A percentile compares a stretch with the other conserved stretches of the same genome.
phyloP scores from a whole-genome alignment of 192 early-diverging fungal genomes.

The Coemansia sp. region DNA sequence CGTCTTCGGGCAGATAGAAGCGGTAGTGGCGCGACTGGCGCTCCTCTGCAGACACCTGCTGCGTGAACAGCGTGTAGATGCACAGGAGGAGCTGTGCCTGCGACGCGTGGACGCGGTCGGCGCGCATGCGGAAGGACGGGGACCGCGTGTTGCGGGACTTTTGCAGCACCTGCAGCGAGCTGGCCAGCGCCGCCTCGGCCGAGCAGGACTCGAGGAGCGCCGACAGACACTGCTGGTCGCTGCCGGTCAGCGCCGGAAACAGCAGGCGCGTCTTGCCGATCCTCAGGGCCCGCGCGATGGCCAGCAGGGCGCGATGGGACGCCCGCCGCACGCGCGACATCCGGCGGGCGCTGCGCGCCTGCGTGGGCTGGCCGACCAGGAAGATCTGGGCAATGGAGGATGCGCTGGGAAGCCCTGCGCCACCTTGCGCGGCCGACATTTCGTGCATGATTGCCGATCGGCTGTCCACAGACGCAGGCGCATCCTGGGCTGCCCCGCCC shows the following conservation, averaged over 20 bases:
- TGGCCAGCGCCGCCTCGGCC: slow-evolving; percentile 31
- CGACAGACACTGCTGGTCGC: slow-evolving; percentile 4
- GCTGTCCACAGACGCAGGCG: slow-evolving; percentile 3
- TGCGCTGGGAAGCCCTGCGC: slow-evolving; percentile 20
- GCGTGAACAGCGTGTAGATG: slow-evolving; percentile 55
- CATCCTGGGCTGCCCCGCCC: slow-evolving; percentile 8
- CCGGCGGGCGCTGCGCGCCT: not conserved
- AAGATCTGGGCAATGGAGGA: slow-evolving; percentile 37
- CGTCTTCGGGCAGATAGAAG: slow-evolving; percentile 61
- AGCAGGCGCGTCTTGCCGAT: slow-evolving; percentile 5
- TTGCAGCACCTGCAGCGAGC: slow-evolving; percentile 28
- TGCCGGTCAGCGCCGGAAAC: not conserved
- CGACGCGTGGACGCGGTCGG: slow-evolving; percentile 60
- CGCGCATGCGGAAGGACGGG: slow-evolving; percentile 40
- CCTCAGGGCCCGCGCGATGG: slow-evolving; percentile 11
- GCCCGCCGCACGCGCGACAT: slow-evolving; percentile 26
- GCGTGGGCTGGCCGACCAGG: slow-evolving; percentile 32
- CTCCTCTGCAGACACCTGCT: slow-evolving; percentile 36
- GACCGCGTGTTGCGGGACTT: slow-evolving; percentile 23
- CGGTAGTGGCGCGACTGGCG: slow-evolving; percentile 58
- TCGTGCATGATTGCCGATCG: slow-evolving; percentile 10
- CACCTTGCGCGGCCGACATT: not conserved
- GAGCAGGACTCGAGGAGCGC: slow-evolving; percentile 19
- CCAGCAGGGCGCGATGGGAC: slow-evolving; percentile 19
- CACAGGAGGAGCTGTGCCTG: slow-evolving; percentile 58